These are phyloP conservation scores for Nannochloropsis salina DNA, from an alignment of 108 stramenopile genomes.

Conservation along the genomic window DNA sequence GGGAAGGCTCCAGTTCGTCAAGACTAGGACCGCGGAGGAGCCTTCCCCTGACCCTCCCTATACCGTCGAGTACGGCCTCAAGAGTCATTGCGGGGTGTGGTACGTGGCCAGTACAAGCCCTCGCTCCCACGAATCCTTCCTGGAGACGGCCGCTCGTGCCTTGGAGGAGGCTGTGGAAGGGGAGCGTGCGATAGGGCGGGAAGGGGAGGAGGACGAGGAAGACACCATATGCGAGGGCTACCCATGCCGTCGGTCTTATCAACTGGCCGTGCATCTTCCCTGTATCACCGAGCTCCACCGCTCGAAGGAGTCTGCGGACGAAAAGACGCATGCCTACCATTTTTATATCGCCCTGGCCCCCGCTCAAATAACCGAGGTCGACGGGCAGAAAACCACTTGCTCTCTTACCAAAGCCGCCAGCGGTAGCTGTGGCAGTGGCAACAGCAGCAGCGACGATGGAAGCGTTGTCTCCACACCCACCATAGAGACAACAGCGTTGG, in stretches of 20 bases:
- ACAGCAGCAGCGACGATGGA: neutral
- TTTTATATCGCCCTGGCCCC: neutral
- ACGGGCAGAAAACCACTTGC: neutral
- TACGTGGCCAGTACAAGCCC: neutral
- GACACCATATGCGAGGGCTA: neutral
- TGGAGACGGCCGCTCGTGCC: neutral
- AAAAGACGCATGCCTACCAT: neutral
- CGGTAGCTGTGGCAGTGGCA: neutral
- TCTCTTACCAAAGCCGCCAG: too few relatives aligned
- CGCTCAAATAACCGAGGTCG: neutral
- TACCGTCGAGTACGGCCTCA: neutral
- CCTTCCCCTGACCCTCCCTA: neutral
- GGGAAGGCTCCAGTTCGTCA: neutral
- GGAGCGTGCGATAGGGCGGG: neutral
- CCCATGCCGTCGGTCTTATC: neutral
- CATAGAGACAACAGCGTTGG: neutral
- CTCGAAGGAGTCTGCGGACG: neutral
- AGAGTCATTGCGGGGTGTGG: neutral
- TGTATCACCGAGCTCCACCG: neutral
- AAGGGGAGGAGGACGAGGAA: neutral
- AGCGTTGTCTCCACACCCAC: neutral
- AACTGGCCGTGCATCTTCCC: conserved; percentile 16
- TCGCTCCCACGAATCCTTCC: neutral
- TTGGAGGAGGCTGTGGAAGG: neutral
- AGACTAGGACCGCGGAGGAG: neutral